Conservation (phyloP, 192 early-diverging fungal genomes). For the Physocladia obscura region DNA sequence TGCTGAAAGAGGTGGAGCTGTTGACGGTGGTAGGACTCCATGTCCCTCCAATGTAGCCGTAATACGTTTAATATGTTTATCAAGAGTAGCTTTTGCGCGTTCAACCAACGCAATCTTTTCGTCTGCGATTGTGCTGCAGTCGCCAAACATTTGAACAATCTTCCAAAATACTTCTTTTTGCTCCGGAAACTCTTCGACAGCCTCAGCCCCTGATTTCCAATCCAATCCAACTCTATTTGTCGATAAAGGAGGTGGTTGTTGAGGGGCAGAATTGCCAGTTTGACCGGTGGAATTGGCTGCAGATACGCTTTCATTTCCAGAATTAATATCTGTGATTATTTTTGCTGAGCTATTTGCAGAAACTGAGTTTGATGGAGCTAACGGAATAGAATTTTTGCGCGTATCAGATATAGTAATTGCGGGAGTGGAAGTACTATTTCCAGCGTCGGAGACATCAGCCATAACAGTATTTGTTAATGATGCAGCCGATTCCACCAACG, state of each 20-base stretch:
- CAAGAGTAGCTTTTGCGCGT: neutral
- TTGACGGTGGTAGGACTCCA: neutral
- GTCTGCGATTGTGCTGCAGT: conserved; percentile 15
- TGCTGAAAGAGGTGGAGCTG: neutral
- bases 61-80: conserved; percentile 18
- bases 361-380: neutral
- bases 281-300: neutral
- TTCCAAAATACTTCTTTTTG: conserved; percentile 27
- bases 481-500: neutral
- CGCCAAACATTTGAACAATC: conserved; percentile 24
- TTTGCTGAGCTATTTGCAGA: neutral
- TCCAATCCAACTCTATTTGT: neutral
- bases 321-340: neutral
- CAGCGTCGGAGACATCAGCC: no score
- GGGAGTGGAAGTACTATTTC: neutral
- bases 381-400: no score
- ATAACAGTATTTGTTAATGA: no score
- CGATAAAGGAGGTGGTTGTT: neutral
- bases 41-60: neutral
- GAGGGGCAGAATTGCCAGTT: neutral
- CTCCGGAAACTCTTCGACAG: conserved; percentile 18
- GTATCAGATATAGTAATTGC: neutral
- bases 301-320: neutral
- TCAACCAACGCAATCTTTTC: conserved; percentile 18
- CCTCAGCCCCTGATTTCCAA: conserved; percentile 19